Base-by-base conservation (phyloP, 148 eudicot species). In the Cornus florida region DNA sequence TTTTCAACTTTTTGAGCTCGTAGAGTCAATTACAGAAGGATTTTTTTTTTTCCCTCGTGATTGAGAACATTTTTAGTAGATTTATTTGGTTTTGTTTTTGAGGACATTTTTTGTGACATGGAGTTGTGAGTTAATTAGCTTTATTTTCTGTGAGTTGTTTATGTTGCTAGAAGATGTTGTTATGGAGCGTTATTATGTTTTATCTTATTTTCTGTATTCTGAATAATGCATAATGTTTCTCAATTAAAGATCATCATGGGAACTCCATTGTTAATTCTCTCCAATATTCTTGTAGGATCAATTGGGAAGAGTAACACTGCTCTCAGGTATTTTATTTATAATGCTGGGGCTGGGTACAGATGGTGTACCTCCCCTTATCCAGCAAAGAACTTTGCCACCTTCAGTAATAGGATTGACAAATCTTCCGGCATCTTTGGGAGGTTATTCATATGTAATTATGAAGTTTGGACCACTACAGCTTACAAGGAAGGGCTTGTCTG, bases 291-390 rank as follows among this genome's bases (percentile, higher is more conserved):
- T 81, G 79, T 91, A 96, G 99, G 99, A 96, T 91, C 99, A 96
- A 83, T 83, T 96, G 85, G 94, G 92, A 79, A 89, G 99, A 83
- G 98, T 91, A 81, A 43, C 92, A 39, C 86, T 93, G 86, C 86
- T 96, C 19, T 92, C 91, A 79, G 89, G 90, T 48, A 73, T 96
- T 86, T 87, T 93, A 67, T 96, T 96, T 84, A 73, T 96, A 83
- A 89, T 90, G 88, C 84, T 93, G 88, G 99, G 93, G 62, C 80
- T 96, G 75, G 89, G 98, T 69, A 88, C 98, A 68, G 99, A 96
- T 84, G 85, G 94, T 66, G 92, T 87, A 50, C 91, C 95, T 75
- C 87, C 97, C 70, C 81, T 89, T 71, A 84, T 90, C 76, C 84
- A 91, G 67, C 80, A 80, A 67, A 93, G 99, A 84, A 87, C 86